Percentiles rank a stretch among this genome's conserved stretches.
These are phyloP conservation scores for Aspergillus awamori DNA, from an alignment of 2,329 filamentous ascomycete genomes.

Conservation along the genomic window DNA sequence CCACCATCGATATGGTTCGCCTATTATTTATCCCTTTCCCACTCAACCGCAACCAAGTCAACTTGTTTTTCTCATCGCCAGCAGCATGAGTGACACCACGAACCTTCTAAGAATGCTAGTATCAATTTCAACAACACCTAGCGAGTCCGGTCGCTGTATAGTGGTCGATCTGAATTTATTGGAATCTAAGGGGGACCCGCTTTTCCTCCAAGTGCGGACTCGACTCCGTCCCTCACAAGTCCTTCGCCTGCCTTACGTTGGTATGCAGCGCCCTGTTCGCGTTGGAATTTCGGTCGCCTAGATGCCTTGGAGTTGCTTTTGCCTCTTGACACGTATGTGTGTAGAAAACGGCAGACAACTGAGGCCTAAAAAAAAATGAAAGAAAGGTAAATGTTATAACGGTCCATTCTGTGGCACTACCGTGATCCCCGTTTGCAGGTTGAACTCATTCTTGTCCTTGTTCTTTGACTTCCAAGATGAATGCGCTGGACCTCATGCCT, in stretches of 20 bases:
- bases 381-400: neutral
- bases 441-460: slow-evolving; percentile 2
- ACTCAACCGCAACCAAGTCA: neutral
- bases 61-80: neutral
- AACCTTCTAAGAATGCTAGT: slow-evolving; percentile 14
- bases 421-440: neutral
- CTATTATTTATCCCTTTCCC: neutral
- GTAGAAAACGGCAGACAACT: neutral
- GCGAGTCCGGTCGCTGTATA: slow-evolving; percentile 4
- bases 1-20: neutral
- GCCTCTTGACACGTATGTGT: neutral
- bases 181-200: slow-evolving; percentile 28
- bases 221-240: neutral
- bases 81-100: neutral
- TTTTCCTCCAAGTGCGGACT: slow-evolving; percentile 18
- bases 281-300: slow-evolving; percentile 10
- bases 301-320: neutral
- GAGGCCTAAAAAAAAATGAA: too few relatives aligned
- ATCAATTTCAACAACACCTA: neutral
- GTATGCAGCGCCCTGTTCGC: slow-evolving; percentile 8
- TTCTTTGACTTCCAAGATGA: neutral
- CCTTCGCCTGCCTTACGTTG: slow-evolving; percentile 8
- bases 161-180: slow-evolving; percentile 33
- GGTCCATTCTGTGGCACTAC: neutral
- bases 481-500: slow-evolving; percentile 3